Percentiles rank a stretch among this genome's conserved stretches.
phyloP scores from a whole-genome alignment of 257 asterid genomes.

The Solanum virginianum region DNA sequence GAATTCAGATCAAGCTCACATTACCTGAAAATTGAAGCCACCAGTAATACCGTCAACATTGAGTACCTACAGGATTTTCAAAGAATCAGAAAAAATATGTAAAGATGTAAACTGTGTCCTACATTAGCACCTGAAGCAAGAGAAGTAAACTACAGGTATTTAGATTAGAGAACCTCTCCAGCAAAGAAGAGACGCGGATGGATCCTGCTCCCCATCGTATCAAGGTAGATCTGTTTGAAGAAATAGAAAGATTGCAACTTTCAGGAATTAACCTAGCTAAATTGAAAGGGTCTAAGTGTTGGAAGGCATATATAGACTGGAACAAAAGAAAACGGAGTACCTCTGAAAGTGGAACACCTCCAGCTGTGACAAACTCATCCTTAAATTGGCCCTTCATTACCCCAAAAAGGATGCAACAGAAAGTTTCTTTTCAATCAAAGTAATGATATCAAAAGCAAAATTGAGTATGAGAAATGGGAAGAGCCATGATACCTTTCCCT shows the following conservation, averaged over 20 bases:
- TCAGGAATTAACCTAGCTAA: not conserved
- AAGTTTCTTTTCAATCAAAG: not conserved
- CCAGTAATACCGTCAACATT: constrained; percentile 86
- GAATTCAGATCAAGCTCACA: not conserved
- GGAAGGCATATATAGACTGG: not conserved
- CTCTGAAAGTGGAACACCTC: constrained; percentile 96
- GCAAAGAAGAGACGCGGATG: constrained; percentile 62
- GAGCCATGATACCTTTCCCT: constrained; percentile 61
- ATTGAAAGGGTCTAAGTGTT: not conserved
- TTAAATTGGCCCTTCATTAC: constrained; percentile 76
- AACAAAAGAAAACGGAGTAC: constrained; percentile 23
- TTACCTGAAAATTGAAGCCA: constrained; percentile 95
- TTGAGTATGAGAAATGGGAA: not conserved
- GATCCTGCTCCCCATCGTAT: constrained; percentile 76
- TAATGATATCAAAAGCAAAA: not conserved
- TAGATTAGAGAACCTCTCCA: constrained; percentile 61
- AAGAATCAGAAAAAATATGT: not conserved
- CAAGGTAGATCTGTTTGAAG: constrained; percentile 48
- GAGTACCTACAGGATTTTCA: constrained; percentile 42
- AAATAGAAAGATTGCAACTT: not conserved
- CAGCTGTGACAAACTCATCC: constrained; percentile 97
- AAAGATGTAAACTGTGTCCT: not conserved
- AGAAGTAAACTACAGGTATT: not conserved
- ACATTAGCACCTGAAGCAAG: not conserved
- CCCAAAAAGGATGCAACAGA: not conserved